Evolutionary conservation across 2,329 filamentous ascomycete genomes (phyloP).

Genomic region (Bipolaris sorokiniana): DNA sequence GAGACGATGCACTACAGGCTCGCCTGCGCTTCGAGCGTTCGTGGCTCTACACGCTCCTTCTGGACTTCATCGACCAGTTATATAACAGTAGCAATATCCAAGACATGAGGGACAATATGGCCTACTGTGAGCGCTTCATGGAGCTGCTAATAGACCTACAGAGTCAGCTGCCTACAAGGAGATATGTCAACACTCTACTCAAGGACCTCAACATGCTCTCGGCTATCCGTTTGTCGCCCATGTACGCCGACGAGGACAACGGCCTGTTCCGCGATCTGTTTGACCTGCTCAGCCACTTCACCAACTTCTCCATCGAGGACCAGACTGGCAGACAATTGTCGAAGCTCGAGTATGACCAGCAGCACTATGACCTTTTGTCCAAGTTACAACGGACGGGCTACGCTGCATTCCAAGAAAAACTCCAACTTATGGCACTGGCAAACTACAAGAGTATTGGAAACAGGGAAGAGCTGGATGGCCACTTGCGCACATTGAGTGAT

Average conservation of each 20-base stretch:
- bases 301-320: slow-evolving; percentile 88
- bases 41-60: slow-evolving; percentile 85
- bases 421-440: slow-evolving; percentile 88
- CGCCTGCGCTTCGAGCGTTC: slow-evolving; percentile 87
- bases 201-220: slow-evolving; percentile 84
- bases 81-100: slow-evolving; percentile 56
- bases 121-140: slow-evolving; percentile 91
- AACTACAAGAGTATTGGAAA: slow-evolving; percentile 90
- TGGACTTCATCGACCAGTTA: slow-evolving; percentile 80
- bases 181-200: slow-evolving; percentile 89
- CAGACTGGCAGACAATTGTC: slow-evolving; percentile 81
- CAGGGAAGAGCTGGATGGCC: slow-evolving; percentile 75
- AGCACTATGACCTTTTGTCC: slow-evolving; percentile 77
- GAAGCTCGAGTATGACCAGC: slow-evolving; percentile 75
- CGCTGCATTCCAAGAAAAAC: slow-evolving; percentile 85
- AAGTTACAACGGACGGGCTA: slow-evolving; percentile 75
- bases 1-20: slow-evolving; percentile 78
- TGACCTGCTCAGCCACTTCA: slow-evolving; percentile 82
- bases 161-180: slow-evolving; percentile 89
- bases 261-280: slow-evolving; percentile 80
- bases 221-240: slow-evolving; percentile 76
- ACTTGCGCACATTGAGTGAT: slow-evolving; percentile 75
- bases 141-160: slow-evolving; percentile 90
- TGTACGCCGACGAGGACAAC: slow-evolving; percentile 77
- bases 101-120: slow-evolving; percentile 64